Percentiles rank a stretch among this genome's conserved stretches.
Conservation (phyloP, 1,284 basidiomycete species). For the Malassezia globosa region DNA sequence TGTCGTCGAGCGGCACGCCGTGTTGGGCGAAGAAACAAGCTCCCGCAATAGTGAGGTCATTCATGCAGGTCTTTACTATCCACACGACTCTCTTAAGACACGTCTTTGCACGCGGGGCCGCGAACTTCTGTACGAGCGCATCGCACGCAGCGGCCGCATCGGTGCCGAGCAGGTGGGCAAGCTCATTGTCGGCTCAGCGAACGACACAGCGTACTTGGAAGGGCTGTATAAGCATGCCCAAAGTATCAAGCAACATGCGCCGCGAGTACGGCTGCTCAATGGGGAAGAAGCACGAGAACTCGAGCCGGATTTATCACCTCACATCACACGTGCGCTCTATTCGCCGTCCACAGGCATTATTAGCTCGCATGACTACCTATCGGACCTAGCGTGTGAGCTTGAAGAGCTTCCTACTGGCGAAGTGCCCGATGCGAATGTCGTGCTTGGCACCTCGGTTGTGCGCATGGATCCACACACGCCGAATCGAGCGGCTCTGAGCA, state of each 20-base stretch:
- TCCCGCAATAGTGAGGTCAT: constrained; percentile 93
- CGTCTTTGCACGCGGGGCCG: constrained; percentile 75
- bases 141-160: constrained; percentile 50
- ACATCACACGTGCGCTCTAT: constrained; percentile 64
- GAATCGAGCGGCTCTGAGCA: constrained; percentile 6
- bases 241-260: constrained; percentile 45
- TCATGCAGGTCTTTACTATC: constrained; percentile 67
- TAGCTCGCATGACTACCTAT: constrained; percentile 68
- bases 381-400: constrained; percentile 67
- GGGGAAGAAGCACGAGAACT: constrained; percentile 62
- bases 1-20: constrained; percentile 66
- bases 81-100: constrained; percentile 72
- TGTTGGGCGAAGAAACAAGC: constrained; percentile 39
- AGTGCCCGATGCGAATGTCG: constrained; percentile 60
- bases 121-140: constrained; percentile 65
- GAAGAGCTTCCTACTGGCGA: constrained; percentile 45
- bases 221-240: constrained; percentile 25
- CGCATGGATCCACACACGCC: constrained; percentile 61
- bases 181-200: constrained; percentile 44
- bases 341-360: constrained; percentile 83
- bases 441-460: constrained; percentile 73
- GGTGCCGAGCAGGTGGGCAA: constrained; percentile 70
- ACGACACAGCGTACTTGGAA: constrained; percentile 23
- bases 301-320: constrained; percentile 67
- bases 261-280: constrained; percentile 55